Evolutionary conservation across 345 rosid species (phyloP).

Genomic region (Physaria fendleri): DNA sequence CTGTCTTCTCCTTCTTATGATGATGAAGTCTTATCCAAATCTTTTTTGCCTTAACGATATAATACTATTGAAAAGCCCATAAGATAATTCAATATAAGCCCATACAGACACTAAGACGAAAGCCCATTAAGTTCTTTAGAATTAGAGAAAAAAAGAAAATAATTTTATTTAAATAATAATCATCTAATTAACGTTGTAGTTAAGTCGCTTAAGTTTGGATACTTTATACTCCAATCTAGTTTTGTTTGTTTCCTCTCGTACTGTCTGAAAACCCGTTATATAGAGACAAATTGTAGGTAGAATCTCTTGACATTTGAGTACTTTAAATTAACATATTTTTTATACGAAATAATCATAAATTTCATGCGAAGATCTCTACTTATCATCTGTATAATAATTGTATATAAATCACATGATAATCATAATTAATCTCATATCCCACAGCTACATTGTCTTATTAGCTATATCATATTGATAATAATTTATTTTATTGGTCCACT

Average conservation of each 20-base stretch:
- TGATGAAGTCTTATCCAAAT: background rate
- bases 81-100: background rate
- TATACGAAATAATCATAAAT: constrained; percentile 4
- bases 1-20: background rate
- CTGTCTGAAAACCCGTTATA: constrained; percentile 13
- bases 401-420: constrained; percentile 9
- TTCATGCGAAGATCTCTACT: background rate
- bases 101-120: background rate
- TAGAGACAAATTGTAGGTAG: constrained; percentile 22
- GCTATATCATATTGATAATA: background rate
- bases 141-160: too few species aligned
- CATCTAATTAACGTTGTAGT: too few species aligned
- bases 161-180: too few species aligned
- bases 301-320: constrained; percentile 10
- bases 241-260: background rate
- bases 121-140: too few species aligned
- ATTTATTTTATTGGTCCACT: constrained; percentile 10
- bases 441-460: constrained; percentile 11
- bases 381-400: constrained; percentile 21
- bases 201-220: constrained; percentile 23
- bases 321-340: background rate
- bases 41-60: background rate
- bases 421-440: constrained; percentile 12
- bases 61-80: background rate
- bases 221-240: constrained; percentile 24